Evolutionary conservation across 78 protist species (phyloP).

Genomic region (Dictyostelium discoideum): DNA sequence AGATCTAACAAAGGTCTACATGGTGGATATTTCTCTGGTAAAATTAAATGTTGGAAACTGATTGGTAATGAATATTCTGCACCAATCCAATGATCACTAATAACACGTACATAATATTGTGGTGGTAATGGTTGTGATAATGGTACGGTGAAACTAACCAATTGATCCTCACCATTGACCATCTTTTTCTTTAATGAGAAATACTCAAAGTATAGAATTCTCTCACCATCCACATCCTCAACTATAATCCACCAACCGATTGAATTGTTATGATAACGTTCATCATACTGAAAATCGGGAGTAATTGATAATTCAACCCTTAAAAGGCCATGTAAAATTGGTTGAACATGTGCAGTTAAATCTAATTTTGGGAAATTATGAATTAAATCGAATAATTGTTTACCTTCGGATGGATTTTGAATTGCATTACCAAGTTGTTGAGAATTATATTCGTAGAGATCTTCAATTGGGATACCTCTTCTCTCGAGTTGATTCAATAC

Average conservation of each 20-base stretch:
- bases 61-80: conserved; percentile 92
- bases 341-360: conserved; percentile 93
- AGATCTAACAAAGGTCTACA: conserved; percentile 94
- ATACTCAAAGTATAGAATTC: conserved; percentile 94
- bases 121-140: conserved; percentile 98
- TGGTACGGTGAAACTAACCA: conserved; percentile 94
- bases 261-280: conserved; percentile 90
- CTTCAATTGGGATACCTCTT: conserved; percentile 92
- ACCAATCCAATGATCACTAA: conserved; percentile 96
- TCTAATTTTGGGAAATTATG: conserved; percentile 95
- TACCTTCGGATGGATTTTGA: conserved; percentile 90
- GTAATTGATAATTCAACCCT: conserved; percentile 91
- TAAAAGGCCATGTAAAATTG: conserved; percentile 94
- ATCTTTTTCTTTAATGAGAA: conserved; percentile 86
- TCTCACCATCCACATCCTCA: conserved; percentile 97
- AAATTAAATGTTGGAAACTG: conserved; percentile 95
- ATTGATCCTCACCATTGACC: conserved; percentile 87
- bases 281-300: conserved; percentile 96
- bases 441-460: conserved; percentile 88
- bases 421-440: conserved; percentile 92
- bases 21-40: conserved; percentile 95
- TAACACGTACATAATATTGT: conserved; percentile 95
- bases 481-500: conserved; percentile 91
- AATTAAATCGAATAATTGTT: conserved; percentile 85
- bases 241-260: conserved; percentile 96